Evolutionary conservation across 495 filamentous ascomycete genomes (phyloP), one percentile per base, ranked within the genome.

Genomic region (Talaromyces trachyspermus): DNA sequence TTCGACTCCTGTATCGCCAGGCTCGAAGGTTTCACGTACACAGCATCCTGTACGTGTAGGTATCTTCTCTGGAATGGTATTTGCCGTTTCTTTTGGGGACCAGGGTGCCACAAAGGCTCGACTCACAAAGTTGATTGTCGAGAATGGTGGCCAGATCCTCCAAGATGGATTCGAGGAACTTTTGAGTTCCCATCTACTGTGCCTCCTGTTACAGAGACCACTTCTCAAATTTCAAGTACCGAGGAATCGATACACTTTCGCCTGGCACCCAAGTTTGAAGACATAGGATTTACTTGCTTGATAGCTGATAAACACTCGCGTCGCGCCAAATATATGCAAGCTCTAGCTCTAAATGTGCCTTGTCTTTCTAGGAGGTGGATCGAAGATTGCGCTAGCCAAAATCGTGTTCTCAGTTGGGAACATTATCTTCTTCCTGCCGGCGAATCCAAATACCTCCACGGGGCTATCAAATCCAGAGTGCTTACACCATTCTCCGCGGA

Each of bases 301-400:
- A 89, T 98, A 50, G 83, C 92, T 0, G 86, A 96, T 60, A 77
- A 77, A 22, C 83, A 95, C 62, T 94, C 85, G 10, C 81, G 92
- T n/a, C 84, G 85, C 46, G 79, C 81, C 27, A 98, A 98, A 53
- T 95, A 92, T 63, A 85, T 98, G 75, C 91, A 97, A 61, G 92
- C 92, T 0, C 79, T 98, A 10, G 90, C 94, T 6, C 76, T 98
- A 3, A 87, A 88, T 4, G 60, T 98, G 1, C 94, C 94, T 0
- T 94, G 88, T 52, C 72, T 98, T 5, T 80, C 84, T 4, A 74
- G 74, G 0, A 78, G 81, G 24, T 98, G 94, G 94, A 68, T 97
- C 45, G 71, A 76, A 23, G 80, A 86, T 43, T 94, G 88, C 53
- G 64, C 87, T 2, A 58, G 71, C 6, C 74, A 76, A 45, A 68